A percentile compares a stretch with the other conserved stretches of the same genome.
Evolutionary conservation across 2,329 filamentous ascomycete species (phyloP).

Genomic region (Microdochium trichocladiopsis): DNA sequence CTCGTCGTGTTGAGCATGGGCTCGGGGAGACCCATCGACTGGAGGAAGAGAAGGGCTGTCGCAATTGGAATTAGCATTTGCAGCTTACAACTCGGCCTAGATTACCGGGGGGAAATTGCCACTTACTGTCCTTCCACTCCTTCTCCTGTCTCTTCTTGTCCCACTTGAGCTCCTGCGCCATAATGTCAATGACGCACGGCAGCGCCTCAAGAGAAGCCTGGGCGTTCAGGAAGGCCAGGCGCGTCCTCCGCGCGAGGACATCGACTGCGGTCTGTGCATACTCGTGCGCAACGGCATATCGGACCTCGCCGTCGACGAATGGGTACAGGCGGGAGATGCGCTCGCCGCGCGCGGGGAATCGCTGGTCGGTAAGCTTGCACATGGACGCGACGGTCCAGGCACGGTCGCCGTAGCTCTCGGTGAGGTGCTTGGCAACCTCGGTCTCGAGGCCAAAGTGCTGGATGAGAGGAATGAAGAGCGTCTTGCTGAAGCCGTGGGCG

Average conservation of each 20-base stretch:
- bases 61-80: constrained; percentile 3
- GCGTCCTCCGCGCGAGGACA: constrained; percentile 75
- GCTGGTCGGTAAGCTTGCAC: constrained; percentile 66
- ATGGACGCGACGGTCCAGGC: constrained; percentile 86
- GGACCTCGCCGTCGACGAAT: constrained; percentile 85
- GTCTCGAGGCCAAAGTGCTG: constrained; percentile 91
- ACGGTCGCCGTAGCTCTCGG: constrained; percentile 82
- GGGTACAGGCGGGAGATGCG: constrained; percentile 77
- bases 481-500: constrained; percentile 79
- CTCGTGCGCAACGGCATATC: constrained; percentile 82
- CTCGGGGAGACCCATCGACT: constrained; percentile 59
- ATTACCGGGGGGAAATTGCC: neutral
- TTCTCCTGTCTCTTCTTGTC: constrained; percentile 61
- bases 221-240: constrained; percentile 85
- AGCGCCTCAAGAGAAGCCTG: constrained; percentile 84
- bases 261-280: constrained; percentile 89
- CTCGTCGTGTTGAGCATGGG: constrained; percentile 51
- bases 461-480: constrained; percentile 90
- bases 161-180: constrained; percentile 81
- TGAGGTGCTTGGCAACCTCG: constrained; percentile 84
- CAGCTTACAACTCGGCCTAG: constrained; percentile 1
- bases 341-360: constrained; percentile 78
- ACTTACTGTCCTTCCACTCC: constrained; percentile 73
- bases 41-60: constrained; percentile 49
- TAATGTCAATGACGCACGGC: constrained; percentile 80